Evolutionary conservation across 2,329 filamentous ascomycete species (phyloP).

Genomic region (Leptographium flavum): DNA sequence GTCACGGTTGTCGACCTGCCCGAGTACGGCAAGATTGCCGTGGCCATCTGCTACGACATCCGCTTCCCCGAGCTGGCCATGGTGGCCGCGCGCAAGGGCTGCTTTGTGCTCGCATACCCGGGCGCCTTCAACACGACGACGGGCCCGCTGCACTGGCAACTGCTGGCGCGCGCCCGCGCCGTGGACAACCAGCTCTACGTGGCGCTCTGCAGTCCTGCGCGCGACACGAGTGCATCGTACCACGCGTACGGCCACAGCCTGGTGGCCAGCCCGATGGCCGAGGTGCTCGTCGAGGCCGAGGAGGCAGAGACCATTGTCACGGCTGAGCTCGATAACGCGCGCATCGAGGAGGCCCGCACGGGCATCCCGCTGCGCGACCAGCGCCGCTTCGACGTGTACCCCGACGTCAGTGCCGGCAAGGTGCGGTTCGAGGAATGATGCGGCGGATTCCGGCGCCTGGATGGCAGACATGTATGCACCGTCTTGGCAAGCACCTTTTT

Average conservation of each 20-base stretch:
- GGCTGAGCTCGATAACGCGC: constrained; percentile 52
- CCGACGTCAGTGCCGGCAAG: constrained; percentile 61
- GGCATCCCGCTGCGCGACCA: constrained; percentile 76
- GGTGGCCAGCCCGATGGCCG: constrained; percentile 75
- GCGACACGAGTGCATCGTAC: constrained; percentile 64
- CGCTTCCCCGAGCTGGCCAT: constrained; percentile 90
- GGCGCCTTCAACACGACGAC: constrained; percentile 97
- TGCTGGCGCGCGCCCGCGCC: constrained; percentile 64
- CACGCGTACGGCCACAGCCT: constrained; percentile 87
- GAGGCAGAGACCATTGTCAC: constrained; percentile 65
- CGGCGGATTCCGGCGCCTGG: no score
- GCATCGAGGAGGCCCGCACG: constrained; percentile 61
- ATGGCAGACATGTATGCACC: no score
- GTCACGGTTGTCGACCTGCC: constrained; percentile 77
- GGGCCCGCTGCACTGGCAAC: constrained; percentile 78
- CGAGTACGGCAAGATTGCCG: constrained; percentile 71
- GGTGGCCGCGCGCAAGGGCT: constrained; percentile 73
- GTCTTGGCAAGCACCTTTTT: no score
- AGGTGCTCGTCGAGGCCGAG: constrained; percentile 64
- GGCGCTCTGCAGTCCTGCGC: constrained; percentile 78
- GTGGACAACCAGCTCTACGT: constrained; percentile 82
- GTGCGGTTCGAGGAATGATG: constrained; percentile 12
- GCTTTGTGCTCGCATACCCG: constrained; percentile 80
- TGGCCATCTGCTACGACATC: constrained; percentile 96
- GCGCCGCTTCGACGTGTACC: constrained; percentile 88